A percentile compares a stretch with the other conserved stretches of the same genome.
phyloP scores from a whole-genome alignment of 116 monocot genomes.

The Papilionanthe hybrid region DNA sequence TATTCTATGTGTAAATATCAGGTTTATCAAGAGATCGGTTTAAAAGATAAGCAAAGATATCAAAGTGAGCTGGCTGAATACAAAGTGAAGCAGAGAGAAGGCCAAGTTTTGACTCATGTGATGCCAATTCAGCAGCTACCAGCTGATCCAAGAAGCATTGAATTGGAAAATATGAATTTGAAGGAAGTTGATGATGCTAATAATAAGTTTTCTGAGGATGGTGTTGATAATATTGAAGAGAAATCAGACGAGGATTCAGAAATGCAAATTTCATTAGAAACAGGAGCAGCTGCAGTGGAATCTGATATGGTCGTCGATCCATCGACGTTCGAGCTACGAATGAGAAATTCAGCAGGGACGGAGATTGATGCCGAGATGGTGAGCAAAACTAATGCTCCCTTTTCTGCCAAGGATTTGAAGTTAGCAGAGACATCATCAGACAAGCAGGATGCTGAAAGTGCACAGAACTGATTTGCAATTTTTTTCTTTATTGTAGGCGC shows the following conservation, averaged over 20 bases:
- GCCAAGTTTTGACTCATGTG: constrained; percentile 45
- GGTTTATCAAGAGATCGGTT: constrained; percentile 92
- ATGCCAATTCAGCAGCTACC: constrained; percentile 73
- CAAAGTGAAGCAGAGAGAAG: constrained; percentile 41
- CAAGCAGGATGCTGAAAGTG: background rate
- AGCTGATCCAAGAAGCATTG: constrained; percentile 22
- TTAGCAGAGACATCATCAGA: constrained; percentile 1
- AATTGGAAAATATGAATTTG: background rate
- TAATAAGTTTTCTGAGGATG: constrained; percentile 24
- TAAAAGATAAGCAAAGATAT: constrained; percentile 89
- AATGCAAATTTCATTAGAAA: constrained; percentile 21
- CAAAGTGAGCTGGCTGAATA: constrained; percentile 68
- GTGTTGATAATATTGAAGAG: constrained; percentile 36
- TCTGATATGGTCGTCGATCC: constrained; percentile 15
- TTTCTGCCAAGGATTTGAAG: constrained; percentile 10
- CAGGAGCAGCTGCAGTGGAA: constrained; percentile 11
- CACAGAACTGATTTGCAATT: background rate
- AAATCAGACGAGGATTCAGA: constrained; percentile 44
- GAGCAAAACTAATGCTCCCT: background rate
- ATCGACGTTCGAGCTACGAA: constrained; percentile 48
- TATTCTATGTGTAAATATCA: constrained; percentile 9
- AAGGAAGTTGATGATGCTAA: constrained; percentile 31
- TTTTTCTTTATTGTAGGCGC: background rate
- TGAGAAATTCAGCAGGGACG: constrained; percentile 16
- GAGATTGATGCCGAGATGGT: background rate